phyloP scores from a whole-genome alignment of 176 grass and related monocot species.

The Echinochloa phyllopogon region DNA sequence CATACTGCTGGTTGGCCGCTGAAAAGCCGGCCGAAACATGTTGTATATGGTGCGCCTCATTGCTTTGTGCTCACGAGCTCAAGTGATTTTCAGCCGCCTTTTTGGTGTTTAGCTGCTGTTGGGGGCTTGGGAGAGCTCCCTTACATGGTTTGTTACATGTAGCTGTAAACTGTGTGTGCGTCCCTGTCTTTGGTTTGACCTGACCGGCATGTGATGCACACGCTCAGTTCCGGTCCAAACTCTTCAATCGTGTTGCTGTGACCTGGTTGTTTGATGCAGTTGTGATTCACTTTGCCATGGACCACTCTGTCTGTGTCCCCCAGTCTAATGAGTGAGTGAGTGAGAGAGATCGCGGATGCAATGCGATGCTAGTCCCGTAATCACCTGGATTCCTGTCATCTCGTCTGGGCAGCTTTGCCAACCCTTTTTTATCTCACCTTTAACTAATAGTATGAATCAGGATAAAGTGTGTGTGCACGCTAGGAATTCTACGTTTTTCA shows the following conservation, averaged over 20 bases:
- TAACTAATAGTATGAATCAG: neutral
- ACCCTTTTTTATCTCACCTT: neutral
- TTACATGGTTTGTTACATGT: too few relatives aligned
- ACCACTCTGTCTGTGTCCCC: slow-evolving; percentile 19
- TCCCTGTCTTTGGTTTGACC: slow-evolving; percentile 39
- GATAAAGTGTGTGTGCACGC: neutral
- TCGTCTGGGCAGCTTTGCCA: neutral
- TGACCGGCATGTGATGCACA: slow-evolving; percentile 43
- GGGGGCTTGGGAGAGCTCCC: neutral
- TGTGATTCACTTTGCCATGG: slow-evolving; percentile 34
- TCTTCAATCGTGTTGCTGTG: slow-evolving; percentile 42
- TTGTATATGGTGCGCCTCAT: neutral
- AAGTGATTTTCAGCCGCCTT: neutral
- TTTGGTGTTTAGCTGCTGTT: neutral
- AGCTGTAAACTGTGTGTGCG: neutral
- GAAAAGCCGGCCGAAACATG: too few relatives aligned
- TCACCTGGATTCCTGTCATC: neutral
- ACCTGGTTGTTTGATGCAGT: slow-evolving; percentile 32
- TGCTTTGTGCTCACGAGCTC: neutral
- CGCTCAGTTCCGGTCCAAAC: slow-evolving; percentile 47
- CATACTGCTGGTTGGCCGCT: too few relatives aligned
- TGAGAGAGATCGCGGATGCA: neutral
- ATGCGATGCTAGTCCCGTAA: neutral
- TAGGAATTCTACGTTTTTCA: neutral
- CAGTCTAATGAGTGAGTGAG: slow-evolving; percentile 1